phyloP scores from a whole-genome alignment of 1,284 basidiomycete genomes.

The Moesziomyces aphidis region DNA sequence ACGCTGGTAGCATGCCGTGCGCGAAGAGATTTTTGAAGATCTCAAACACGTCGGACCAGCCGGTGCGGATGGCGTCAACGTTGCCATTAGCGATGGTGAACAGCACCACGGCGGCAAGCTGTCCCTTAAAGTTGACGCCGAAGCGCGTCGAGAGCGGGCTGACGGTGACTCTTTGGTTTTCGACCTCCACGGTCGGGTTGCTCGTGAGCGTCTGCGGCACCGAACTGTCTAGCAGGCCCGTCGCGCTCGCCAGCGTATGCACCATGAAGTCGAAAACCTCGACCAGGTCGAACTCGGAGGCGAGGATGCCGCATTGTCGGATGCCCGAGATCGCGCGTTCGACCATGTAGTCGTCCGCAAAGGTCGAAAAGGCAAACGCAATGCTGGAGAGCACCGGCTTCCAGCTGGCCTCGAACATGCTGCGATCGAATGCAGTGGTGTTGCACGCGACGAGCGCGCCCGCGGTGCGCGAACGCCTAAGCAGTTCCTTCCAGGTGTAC shows the following conservation, averaged over 20 bases:
- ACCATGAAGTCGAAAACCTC: slow-evolving; percentile 98
- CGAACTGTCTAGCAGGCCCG: slow-evolving; percentile 54
- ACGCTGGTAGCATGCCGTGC: slow-evolving; percentile 82
- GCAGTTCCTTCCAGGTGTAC: slow-evolving; percentile 97
- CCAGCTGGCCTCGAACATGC: slow-evolving; percentile 94
- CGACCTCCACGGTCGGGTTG: slow-evolving; percentile 92
- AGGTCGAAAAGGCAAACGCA: slow-evolving; percentile 80
- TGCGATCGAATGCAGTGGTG: slow-evolving; percentile 82
- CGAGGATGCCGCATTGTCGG: slow-evolving; percentile 93
- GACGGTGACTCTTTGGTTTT: slow-evolving; percentile 87
- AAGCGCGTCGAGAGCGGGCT: slow-evolving; percentile 93
- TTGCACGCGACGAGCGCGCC: slow-evolving; percentile 85
- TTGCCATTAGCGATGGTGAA: slow-evolving; percentile 99
- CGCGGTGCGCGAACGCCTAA: slow-evolving; percentile 82
- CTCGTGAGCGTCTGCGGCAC: slow-evolving; percentile 72
- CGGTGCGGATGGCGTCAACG: slow-evolving; percentile 90
- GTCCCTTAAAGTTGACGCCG: slow-evolving; percentile 93
- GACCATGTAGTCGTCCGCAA: slow-evolving; percentile 95
- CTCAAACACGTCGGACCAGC: slow-evolving; percentile 92
- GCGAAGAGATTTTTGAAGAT: slow-evolving; percentile 97
- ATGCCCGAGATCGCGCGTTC: slow-evolving; percentile 95
- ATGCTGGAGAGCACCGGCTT: slow-evolving; percentile 82
- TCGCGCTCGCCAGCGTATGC: slow-evolving; percentile 75
- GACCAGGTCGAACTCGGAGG: slow-evolving; percentile 85
- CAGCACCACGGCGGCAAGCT: slow-evolving; percentile 94